Base-by-base conservation (phyloP, 441 rosid genomes). In the Cnidoscolus chayamansa region DNA sequence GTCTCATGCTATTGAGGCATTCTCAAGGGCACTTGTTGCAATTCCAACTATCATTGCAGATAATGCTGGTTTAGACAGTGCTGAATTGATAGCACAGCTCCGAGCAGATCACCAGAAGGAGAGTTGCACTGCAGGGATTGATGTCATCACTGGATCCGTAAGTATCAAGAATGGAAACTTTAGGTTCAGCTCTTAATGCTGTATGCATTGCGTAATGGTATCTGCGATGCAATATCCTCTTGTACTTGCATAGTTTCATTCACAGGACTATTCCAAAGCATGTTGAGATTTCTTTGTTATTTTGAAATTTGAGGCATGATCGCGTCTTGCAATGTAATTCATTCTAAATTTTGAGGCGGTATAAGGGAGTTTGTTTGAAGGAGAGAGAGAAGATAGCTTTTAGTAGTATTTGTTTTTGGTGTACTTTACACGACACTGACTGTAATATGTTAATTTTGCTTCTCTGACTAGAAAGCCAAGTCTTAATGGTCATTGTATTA, bases 1-100 rank as follows among this genome's bases (percentile, higher is more conserved):
- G 74, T 93, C 99, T 2, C 97, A 86, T 82, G 99, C 99, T 12
- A 87, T 95, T 50, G 98, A 95, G 81, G 98, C 97, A 51, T 95
- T 95, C 75, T 91, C 98, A 12, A 84, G 84, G 63, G 99, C 98
- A 43, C 95, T 95, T 48, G 67, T 86, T 57, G 89, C 97, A 59
- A 95, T 95, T 67, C 98, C 99, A 19, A 85, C 97, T 32, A 90
- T 84, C 74, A 95, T 95, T 61, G 90, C 99, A 9, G 99, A 95
- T 81, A 95, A 95, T 79, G 99, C 98, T 10, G 99, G 99, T 81
- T 79, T 95, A 71, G 99, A 92, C 88, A 95, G 98, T 80, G 99
- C 99, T 0, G 96, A 92, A 73, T 77, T 95, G 79, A 76, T 93
- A 10, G 93, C 98, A 57, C 92, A 86, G 86, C 99, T 95, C 73